phyloP scores from a whole-genome alignment of 192 early-diverging fungal genomes.

The Chytriomyces sp. region DNA sequence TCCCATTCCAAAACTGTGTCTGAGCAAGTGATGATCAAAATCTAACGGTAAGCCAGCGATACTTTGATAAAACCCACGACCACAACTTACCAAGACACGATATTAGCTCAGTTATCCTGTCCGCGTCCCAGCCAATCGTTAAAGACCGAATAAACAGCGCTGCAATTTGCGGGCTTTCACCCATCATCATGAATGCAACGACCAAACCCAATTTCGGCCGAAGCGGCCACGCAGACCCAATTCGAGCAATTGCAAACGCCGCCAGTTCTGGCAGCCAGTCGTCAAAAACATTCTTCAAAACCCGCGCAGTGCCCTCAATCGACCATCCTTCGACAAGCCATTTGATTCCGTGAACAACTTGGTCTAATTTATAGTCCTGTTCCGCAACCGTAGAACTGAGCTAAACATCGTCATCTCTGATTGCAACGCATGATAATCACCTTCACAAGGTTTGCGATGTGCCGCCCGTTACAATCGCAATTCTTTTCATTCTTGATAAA shows the following conservation, averaged over 20 bases:
- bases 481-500: conserved; percentile 48
- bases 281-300: conserved; percentile 42
- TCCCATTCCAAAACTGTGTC: conserved; percentile 40
- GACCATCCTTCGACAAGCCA: conserved; percentile 52
- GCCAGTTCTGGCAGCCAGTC: conserved; percentile 55
- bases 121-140: conserved; percentile 28
- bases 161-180: conserved; percentile 28
- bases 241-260: conserved; percentile 39
- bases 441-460: conserved; percentile 43
- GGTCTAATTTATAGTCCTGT: conserved; percentile 46
- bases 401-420: too few species aligned
- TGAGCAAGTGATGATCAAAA: neutral
- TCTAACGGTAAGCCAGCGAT: too few species aligned
- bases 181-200: conserved; percentile 45
- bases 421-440: neutral
- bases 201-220: conserved; percentile 42
- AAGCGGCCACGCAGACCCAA: conserved; percentile 32
- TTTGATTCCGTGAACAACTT: conserved; percentile 43
- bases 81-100: conserved; percentile 18
- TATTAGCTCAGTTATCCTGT: conserved; percentile 30
- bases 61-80: too few species aligned
- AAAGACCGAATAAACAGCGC: conserved; percentile 43
- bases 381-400: too few species aligned
- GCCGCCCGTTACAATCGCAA: conserved; percentile 43
- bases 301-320: conserved; percentile 41